A percentile compares a stretch with the other conserved stretches of the same genome.
These are phyloP conservation scores for Cutaneotrichosporon sp. DNA, from an alignment of 1,284 basidiomycete species.

Conservation along the genomic window DNA sequence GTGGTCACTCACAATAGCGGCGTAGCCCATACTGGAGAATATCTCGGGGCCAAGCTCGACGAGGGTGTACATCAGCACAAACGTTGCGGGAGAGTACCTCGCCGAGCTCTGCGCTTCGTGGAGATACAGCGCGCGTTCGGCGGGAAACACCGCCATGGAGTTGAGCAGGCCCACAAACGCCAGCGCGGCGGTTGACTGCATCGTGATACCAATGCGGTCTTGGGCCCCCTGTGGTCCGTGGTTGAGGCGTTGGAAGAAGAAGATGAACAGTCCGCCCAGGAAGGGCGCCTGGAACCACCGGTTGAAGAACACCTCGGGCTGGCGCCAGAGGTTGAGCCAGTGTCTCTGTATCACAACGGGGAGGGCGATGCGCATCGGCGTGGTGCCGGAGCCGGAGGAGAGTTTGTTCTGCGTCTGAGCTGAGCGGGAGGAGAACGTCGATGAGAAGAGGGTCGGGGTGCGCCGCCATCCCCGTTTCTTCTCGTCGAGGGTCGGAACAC, in stretches of 20 bases:
- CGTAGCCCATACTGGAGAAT: conserved; percentile 31
- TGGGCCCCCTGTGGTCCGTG: conserved; percentile 47
- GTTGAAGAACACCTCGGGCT: conserved; percentile 47
- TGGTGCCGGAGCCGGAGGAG: conserved; percentile 27
- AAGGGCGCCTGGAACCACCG: conserved; percentile 46
- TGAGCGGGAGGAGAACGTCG: neutral
- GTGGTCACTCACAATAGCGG: conserved; percentile 27
- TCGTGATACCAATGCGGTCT: conserved; percentile 48
- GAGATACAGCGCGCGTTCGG: conserved; percentile 49
- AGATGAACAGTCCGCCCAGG: conserved; percentile 45
- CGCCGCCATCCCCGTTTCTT: neutral
- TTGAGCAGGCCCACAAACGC: conserved; percentile 49
- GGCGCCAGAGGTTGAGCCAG: conserved; percentile 46
- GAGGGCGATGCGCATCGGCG: conserved; percentile 43
- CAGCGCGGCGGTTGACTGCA: conserved; percentile 36
- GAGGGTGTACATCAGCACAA: conserved; percentile 49
- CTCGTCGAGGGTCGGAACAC: neutral
- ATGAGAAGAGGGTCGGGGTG: neutral
- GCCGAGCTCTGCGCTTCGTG: conserved; percentile 49
- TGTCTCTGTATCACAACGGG: conserved; percentile 48
- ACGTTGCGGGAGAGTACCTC: conserved; percentile 48
- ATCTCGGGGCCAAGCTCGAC: conserved; percentile 49
- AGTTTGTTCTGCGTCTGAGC: neutral
- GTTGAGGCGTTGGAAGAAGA: conserved; percentile 48
- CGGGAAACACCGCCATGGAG: conserved; percentile 50